Conservation (phyloP, 495 filamentous ascomycete genomes). For the Lepidopterella palustris region DNA sequence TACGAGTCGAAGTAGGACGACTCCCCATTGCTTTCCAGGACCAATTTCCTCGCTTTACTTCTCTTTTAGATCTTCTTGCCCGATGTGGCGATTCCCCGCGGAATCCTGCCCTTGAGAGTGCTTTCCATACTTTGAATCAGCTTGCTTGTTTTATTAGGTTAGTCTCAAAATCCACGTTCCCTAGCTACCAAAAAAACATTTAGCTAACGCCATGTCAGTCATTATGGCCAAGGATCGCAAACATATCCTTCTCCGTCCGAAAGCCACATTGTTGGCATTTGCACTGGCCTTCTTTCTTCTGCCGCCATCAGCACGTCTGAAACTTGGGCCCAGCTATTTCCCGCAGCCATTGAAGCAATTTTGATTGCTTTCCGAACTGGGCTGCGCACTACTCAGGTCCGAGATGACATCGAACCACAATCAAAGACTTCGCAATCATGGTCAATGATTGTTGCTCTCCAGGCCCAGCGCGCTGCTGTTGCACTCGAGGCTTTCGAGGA, state of each 20-base stretch:
- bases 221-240: conserved; percentile 17
- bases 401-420: conserved; percentile 13
- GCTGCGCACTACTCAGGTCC: conserved; percentile 7
- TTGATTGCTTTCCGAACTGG: conserved; percentile 22
- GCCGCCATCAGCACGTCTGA: conserved; percentile 17
- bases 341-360: conserved; percentile 21
- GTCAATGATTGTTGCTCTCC: conserved; percentile 17
- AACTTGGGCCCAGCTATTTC: conserved; percentile 18
- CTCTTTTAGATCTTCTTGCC: conserved; percentile 17
- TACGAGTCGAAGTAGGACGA: conserved; percentile 6
- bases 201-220: conserved; percentile 1
- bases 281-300: conserved; percentile 23
- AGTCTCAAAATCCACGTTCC: not conserved
- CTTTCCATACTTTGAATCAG: conserved; percentile 15
- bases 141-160: conserved; percentile 16
- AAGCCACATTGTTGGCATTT: conserved; percentile 19
- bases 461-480: conserved; percentile 6
- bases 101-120: conserved; percentile 13
- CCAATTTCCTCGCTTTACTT: conserved; percentile 18
- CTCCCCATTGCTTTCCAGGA: conserved; percentile 12
- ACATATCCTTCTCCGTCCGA: conserved; percentile 15
- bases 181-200: too few species aligned
- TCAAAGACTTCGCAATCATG: conserved; percentile 9
- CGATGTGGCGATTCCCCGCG: not conserved
- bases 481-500: conserved; percentile 16